Evolutionary conservation across 2,329 filamentous ascomycete genomes (phyloP).

Genomic region (Chalaropsis thielavioides): DNA sequence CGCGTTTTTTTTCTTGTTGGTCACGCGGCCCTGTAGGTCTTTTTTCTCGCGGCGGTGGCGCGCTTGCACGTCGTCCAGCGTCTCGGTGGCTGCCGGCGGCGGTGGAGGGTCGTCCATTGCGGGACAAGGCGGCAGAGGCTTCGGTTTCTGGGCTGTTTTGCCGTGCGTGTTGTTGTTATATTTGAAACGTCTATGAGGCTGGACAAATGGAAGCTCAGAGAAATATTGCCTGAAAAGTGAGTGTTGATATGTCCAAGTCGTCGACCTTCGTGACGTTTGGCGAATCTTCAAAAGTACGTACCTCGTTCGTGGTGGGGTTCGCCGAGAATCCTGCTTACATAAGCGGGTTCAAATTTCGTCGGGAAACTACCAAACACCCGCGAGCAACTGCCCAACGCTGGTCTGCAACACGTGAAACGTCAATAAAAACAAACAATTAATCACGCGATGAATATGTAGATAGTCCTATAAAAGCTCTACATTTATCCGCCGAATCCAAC

Average conservation of each 20-base stretch:
- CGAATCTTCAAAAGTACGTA: no score
- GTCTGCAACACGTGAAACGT: background rate
- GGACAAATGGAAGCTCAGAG: no score
- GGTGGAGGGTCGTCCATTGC: background rate
- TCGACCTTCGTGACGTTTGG: no score
- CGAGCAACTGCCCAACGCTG: background rate
- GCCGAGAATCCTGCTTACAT: background rate
- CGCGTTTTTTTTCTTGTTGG: conserved; percentile 91
- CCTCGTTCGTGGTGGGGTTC: no score
- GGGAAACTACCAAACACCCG: background rate
- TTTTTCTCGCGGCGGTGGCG: conserved; percentile 79
- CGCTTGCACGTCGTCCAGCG: conserved; percentile 61
- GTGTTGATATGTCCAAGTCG: no score
- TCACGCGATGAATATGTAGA: background rate
- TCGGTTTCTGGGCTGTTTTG: no score
- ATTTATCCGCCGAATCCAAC: background rate
- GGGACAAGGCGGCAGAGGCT: no score
- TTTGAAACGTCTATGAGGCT: no score
- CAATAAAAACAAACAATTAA: background rate
- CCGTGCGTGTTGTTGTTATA: no score
- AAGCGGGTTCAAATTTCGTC: background rate
- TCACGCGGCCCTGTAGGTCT: conserved; percentile 72
- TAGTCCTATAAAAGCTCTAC: background rate
- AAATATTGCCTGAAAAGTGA: no score
- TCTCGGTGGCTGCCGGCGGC: conserved; percentile 24